Evolutionary conservation across 2,329 filamentous ascomycete genomes (phyloP).

Genomic region (Colletotrichum sp.): DNA sequence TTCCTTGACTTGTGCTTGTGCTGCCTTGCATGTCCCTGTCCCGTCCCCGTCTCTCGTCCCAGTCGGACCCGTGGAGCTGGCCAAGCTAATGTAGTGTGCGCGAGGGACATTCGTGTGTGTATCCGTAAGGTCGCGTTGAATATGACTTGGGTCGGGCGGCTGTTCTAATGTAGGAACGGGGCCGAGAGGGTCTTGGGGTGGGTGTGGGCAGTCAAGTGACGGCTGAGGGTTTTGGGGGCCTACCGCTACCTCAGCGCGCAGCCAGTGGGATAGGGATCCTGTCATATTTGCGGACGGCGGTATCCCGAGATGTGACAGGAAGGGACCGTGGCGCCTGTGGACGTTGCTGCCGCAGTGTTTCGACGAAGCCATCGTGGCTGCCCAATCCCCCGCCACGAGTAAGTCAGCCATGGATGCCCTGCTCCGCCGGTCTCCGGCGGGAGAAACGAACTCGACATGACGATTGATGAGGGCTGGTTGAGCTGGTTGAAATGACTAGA

Average conservation of each 20-base stretch:
- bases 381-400: not conserved
- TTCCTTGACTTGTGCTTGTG: not conserved
- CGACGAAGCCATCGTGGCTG: not conserved
- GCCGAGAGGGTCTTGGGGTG: slow-evolving; percentile 1
- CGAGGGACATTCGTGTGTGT: not conserved
- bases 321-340: not conserved
- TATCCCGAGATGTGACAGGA: slow-evolving; percentile 13
- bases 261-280: slow-evolving; percentile 5
- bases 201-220: slow-evolving; percentile 3
- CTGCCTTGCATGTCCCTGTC: not conserved
- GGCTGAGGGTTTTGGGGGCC: slow-evolving; percentile 5
- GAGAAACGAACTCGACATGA: not conserved
- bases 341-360: not conserved
- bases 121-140: not conserved
- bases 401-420: not conserved
- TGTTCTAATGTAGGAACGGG: slow-evolving; percentile 21
- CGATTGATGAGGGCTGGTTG: not conserved
- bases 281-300: slow-evolving; percentile 7
- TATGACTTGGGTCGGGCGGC: slow-evolving; percentile 3
- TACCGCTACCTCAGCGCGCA: not conserved
- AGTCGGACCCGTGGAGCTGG: slow-evolving; percentile 11
- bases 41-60: not conserved
- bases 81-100: slow-evolving; percentile 6
- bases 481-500: not conserved
- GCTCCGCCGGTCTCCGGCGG: not conserved